Evolutionary conservation across 140 eudicot genomes (phyloP), one percentile per base, ranked within the genome.

Genomic region (Ambrosia hybrid): DNA sequence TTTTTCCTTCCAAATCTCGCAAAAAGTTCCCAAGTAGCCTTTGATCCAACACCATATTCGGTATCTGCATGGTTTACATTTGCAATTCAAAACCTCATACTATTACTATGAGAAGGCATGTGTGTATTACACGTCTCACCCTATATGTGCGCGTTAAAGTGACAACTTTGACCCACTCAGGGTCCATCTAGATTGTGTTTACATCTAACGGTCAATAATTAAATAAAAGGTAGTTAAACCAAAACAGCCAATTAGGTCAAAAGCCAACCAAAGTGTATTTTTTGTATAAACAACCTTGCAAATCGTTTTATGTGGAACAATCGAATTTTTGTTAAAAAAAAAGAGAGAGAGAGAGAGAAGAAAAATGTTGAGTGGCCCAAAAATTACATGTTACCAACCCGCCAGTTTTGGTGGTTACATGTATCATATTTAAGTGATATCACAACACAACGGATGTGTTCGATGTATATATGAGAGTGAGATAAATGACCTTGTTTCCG

Each of bases 1-100:
- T 73, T 51, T 33, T 81, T 76, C 70, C 74, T 70, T 68, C 74
- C 60, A 49, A 64, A 51, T 83, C 87, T 84, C 84, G 82, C 73
- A 89, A 77, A 65, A 72, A 78, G 78, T 77, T 90, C 38, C 96
- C 98, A 2, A 93, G 83, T 56, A 89, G 85, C 77, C 93, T 87
- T 68, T 87, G 96, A 72, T 86, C 96, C 66, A 87, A 72, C 70
- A 89, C 83, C 96, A 93, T 93, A 70, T 59, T 82, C 4, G 98
- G 97, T 68, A 93, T 78, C 98, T 93, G 85, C 75, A 76, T 2
- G 68, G 26, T 55, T 63, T 34, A 48, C 59, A 62, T 21, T 65
- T 13, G 41, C 12, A 60, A 11, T 16, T 46, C 45, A 67, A 30
- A 64, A 38, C 16, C 59, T 6, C 14, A 52, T 11, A 12, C 21